A percentile compares a stretch with the other conserved stretches of the same genome.
phyloP scores from a whole-genome alignment of 2,329 filamentous ascomycete genomes.

The Penicillium sp. region DNA sequence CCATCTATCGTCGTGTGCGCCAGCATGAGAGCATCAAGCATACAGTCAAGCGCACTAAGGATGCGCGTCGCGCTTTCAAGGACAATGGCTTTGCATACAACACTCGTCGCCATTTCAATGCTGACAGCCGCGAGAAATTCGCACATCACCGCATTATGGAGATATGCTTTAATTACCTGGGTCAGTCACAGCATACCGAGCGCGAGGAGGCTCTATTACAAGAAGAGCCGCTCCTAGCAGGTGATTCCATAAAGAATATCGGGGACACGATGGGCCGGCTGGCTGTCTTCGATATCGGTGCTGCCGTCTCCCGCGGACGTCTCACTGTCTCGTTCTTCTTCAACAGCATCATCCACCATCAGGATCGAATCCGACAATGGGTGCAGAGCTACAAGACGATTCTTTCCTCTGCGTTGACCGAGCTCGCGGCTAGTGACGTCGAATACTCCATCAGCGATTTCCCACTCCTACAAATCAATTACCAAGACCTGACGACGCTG shows the following conservation, averaged over 20 bases:
- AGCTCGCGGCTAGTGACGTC: background rate
- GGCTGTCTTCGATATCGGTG: conserved; percentile 1
- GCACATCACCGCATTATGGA: background rate
- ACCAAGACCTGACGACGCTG: background rate
- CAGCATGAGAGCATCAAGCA: background rate
- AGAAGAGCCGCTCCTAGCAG: background rate
- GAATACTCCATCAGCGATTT: conserved; percentile 1
- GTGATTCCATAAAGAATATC: background rate
- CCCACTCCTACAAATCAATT: conserved; percentile 1
- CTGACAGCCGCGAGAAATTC: background rate
- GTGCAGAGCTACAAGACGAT: background rate
- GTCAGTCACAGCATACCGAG: conserved; percentile 2
- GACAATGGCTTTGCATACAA: conserved; percentile 2
- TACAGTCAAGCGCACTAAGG: conserved; percentile 1
- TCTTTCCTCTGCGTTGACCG: background rate
- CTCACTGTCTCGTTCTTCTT: conserved; percentile 1
- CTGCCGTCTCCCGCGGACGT: background rate
- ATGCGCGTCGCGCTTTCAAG: background rate
- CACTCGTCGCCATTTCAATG: background rate
- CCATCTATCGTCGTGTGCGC: background rate
- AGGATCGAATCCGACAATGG: background rate
- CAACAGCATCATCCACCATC: background rate
- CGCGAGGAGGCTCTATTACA: background rate
- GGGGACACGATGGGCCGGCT: conserved; percentile 1
- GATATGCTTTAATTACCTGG: conserved; percentile 3